These are phyloP conservation scores for Paramecium biaurelia DNA, from an alignment of 73 alveolate species.

Conservation along the genomic window DNA sequence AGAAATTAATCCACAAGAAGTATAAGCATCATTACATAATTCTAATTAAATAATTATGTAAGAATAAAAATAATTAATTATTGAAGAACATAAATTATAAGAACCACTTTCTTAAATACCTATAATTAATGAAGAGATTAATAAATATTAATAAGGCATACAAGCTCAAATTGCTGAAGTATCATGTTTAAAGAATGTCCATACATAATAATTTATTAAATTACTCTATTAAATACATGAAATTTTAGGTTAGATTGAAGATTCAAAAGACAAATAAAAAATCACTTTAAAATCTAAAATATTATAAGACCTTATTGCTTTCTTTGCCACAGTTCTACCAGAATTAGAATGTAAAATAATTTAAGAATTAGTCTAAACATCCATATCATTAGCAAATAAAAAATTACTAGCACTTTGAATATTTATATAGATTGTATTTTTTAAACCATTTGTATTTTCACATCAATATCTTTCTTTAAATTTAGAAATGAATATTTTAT, in stretches of 20 bases:
- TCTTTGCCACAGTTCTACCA: neutral
- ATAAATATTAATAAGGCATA: neutral
- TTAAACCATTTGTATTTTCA: neutral
- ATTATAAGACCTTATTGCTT: neutral
- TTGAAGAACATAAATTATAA: neutral
- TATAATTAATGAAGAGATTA: neutral
- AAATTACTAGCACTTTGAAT: neutral
- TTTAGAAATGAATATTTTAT: too few species aligned
- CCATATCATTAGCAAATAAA: neutral
- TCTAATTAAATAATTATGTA: neutral
- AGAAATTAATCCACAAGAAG: neutral
- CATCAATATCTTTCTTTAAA: too few species aligned
- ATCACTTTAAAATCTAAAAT: neutral
- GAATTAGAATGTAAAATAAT: slow-evolving; percentile 2
- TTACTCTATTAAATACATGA: neutral
- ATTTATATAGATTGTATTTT: neutral
- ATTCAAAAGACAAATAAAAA: neutral
- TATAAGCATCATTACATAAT: neutral
- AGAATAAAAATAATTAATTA: neutral
- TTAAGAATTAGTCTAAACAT: neutral
- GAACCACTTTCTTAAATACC: neutral
- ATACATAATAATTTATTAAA: neutral
- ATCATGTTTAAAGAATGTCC: neutral
- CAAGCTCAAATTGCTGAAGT: neutral
- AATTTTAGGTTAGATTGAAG: neutral